A percentile compares a stretch with the other conserved stretches of the same genome.
phyloP scores from a whole-genome alignment of 2,329 filamentous ascomycete genomes.

The Talaromyces sp. region DNA sequence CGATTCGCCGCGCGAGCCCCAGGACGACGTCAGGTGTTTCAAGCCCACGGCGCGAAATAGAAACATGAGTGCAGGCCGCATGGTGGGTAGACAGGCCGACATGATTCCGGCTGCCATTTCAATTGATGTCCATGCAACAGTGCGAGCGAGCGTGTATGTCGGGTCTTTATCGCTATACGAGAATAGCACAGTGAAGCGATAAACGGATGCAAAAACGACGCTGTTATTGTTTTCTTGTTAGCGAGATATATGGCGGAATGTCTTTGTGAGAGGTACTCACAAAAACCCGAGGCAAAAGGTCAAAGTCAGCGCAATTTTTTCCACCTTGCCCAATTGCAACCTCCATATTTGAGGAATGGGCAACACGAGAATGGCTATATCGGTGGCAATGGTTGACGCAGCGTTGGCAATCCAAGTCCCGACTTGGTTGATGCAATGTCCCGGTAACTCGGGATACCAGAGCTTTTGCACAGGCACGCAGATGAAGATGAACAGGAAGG shows the following conservation, averaged over 20 bases:
- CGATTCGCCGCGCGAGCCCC: constrained; percentile 12
- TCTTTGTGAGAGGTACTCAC: constrained; percentile 9
- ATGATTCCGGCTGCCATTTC: constrained; percentile 25
- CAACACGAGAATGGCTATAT: constrained; percentile 21
- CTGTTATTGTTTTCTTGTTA: constrained; percentile 7
- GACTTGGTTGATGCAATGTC: constrained; percentile 24
- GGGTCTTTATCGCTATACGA: constrained; percentile 18
- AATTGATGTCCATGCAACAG: constrained; percentile 25
- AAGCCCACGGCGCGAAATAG: constrained; percentile 17
- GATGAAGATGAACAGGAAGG: constrained; percentile 25
- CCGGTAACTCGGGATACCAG: constrained; percentile 21
- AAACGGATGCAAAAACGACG: constrained; percentile 23
- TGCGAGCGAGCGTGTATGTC: constrained; percentile 23
- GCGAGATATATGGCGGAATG: not conserved
- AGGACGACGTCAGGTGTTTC: constrained; percentile 10
- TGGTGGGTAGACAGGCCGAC: constrained; percentile 23
- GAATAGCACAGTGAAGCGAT: constrained; percentile 23
- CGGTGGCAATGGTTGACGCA: constrained; percentile 19
- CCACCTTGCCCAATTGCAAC: constrained; percentile 18
- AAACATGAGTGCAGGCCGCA: constrained; percentile 20
- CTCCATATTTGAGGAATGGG: constrained; percentile 25
- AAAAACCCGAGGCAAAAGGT: constrained; percentile 21
- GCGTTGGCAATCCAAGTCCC: constrained; percentile 24
- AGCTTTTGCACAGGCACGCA: constrained; percentile 25
- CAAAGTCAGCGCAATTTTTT: constrained; percentile 19